phyloP scores from a whole-genome alignment of 1,139 yeast species.

The Kluyveromyces sp. region DNA sequence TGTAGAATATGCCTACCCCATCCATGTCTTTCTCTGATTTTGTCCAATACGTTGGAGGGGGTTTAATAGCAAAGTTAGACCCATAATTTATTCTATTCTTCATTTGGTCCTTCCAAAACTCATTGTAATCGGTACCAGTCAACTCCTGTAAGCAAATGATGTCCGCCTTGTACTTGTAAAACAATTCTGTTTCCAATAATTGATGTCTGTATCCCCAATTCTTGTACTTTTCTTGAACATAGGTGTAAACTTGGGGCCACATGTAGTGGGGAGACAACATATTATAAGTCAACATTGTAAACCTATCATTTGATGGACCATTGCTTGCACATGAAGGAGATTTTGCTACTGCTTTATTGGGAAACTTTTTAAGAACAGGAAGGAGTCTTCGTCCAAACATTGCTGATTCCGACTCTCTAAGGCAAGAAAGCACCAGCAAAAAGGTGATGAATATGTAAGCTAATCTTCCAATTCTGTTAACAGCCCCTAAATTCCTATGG shows the following conservation, averaged over 20 bases:
- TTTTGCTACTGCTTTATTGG: not conserved
- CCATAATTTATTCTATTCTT: slow-evolving; percentile 31
- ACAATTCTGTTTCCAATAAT: slow-evolving; percentile 34
- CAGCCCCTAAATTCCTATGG: too few relatives aligned
- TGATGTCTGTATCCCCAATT: slow-evolving; percentile 45
- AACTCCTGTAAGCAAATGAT: slow-evolving; percentile 57
- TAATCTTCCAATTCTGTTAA: too few relatives aligned
- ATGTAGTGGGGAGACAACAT: slow-evolving; percentile 48
- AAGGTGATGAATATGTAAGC: not conserved
- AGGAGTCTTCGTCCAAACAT: slow-evolving; percentile 13
- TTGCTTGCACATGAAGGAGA: not conserved
- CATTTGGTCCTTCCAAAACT: slow-evolving; percentile 36
- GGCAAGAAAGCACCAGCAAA: not conserved
- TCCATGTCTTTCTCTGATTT: slow-evolving; percentile 41
- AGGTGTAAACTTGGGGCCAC: slow-evolving; percentile 49
- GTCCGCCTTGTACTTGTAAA: slow-evolving; percentile 40
- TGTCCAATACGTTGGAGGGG: slow-evolving; percentile 45
- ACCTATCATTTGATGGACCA: slow-evolving; percentile 6
- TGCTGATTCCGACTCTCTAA: not conserved
- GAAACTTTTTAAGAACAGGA: slow-evolving; percentile 9
- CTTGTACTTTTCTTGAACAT: slow-evolving; percentile 38
- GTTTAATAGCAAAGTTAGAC: slow-evolving; percentile 42
- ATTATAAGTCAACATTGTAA: slow-evolving; percentile 40
- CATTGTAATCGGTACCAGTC: slow-evolving; percentile 41
- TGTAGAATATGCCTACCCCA: slow-evolving; percentile 50